Conservation (phyloP, 73 alveolate species). For the Tetrahymena borealis region DNA sequence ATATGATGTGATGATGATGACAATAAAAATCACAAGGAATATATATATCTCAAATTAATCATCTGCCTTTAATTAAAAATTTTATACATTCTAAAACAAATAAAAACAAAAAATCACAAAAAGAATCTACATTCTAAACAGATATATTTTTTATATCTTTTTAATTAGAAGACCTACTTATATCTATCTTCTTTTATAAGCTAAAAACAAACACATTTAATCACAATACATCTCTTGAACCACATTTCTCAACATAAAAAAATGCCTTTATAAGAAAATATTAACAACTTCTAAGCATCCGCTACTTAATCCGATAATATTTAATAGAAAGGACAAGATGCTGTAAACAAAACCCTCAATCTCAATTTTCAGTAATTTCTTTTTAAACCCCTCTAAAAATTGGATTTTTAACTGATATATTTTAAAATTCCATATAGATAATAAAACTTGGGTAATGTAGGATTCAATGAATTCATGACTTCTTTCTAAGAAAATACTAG, state of each 20-base stretch:
- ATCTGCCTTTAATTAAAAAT: too few relatives aligned
- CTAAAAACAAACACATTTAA: too few relatives aligned
- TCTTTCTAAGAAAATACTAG: neutral
- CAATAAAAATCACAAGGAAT: too few relatives aligned
- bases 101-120: too few relatives aligned
- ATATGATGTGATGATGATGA: too few relatives aligned
- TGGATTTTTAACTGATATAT: neutral
- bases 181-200: too few relatives aligned
- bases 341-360: neutral
- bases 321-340: neutral
- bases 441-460: neutral
- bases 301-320: neutral
- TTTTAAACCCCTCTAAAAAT: neutral
- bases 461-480: neutral
- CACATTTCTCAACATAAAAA: neutral
- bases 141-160: too few relatives aligned
- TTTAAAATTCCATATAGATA: neutral
- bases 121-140: too few relatives aligned
- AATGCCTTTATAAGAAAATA: neutral
- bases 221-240: too few relatives aligned
- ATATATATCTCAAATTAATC: too few relatives aligned
- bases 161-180: too few relatives aligned
- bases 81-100: too few relatives aligned
- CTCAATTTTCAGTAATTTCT: neutral
- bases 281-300: neutral